These are phyloP conservation scores for Anacardium occidentale DNA, from an alignment of 345 rosid genomes.

Conservation along the genomic window DNA sequence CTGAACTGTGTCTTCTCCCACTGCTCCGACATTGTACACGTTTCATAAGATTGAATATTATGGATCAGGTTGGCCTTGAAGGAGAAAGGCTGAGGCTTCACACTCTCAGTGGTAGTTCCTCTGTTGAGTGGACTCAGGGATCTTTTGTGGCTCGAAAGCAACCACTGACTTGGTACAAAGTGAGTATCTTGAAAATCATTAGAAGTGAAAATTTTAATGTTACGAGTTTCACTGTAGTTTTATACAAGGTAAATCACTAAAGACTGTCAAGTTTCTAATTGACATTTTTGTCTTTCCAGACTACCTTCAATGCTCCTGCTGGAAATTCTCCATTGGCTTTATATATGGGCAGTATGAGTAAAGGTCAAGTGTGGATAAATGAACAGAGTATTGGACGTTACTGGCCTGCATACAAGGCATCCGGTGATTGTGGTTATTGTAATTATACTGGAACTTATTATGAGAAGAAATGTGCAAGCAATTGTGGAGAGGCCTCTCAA, in stretches of 20 bases:
- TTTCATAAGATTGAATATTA: too few relatives aligned
- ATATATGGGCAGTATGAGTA: conserved; percentile 55
- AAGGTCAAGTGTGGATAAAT: conserved; percentile 57
- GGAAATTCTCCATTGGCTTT: conserved; percentile 51
- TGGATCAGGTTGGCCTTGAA: conserved; percentile 53
- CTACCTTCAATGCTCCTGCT: conserved; percentile 43
- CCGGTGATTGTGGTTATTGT: conserved; percentile 46
- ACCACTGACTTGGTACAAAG: conserved; percentile 19
- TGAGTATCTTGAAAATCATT: too few relatives aligned
- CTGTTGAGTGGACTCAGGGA: too few relatives aligned
- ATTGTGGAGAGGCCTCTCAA: conserved; percentile 59
- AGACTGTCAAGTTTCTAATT: too few relatives aligned
- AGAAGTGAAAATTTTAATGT: too few relatives aligned
- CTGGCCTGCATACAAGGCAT: conserved; percentile 36
- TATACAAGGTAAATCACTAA: too few relatives aligned
- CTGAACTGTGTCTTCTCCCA: too few relatives aligned
- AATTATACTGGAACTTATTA: conserved; percentile 36
- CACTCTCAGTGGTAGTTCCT: too few relatives aligned
- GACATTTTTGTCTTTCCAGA: conserved; percentile 22
- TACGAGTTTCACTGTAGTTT: too few relatives aligned
- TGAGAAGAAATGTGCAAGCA: conserved; percentile 39
- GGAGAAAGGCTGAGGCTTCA: conserved; percentile 44
- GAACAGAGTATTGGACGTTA: conserved; percentile 54
- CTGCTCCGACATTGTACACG: too few relatives aligned
- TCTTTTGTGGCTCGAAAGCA: conserved; percentile 20